Evolutionary conservation across 176 grass and related monocot genomes (phyloP).

Genomic region (Oryza nivara): DNA sequence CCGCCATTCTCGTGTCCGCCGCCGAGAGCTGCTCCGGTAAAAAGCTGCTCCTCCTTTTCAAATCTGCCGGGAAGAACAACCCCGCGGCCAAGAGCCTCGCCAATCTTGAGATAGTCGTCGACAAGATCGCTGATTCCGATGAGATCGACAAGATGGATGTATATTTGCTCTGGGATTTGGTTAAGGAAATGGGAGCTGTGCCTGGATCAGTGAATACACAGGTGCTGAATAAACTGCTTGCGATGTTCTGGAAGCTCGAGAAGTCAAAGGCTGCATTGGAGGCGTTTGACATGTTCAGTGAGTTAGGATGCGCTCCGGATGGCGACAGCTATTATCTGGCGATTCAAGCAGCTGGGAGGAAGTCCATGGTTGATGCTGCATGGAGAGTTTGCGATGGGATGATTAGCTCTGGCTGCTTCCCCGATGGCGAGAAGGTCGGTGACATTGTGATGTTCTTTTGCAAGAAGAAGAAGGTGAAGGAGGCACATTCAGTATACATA

Average conservation of each 20-base stretch:
- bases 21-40: conserved; percentile 51
- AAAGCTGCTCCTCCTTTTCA: conserved; percentile 66
- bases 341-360: conserved; percentile 73
- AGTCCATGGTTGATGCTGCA: conserved; percentile 55
- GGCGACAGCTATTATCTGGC: conserved; percentile 71
- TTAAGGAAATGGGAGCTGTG: conserved; percentile 75
- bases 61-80: conserved; percentile 55
- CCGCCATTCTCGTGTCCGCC: conserved; percentile 58
- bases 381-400: conserved; percentile 82
- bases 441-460: conserved; percentile 64
- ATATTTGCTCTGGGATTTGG: conserved; percentile 85
- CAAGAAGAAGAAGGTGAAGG: conserved; percentile 66
- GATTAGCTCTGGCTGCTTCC: conserved; percentile 76
- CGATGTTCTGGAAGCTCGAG: conserved; percentile 71
- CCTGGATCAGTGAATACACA: conserved; percentile 54
- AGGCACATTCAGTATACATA: conserved; percentile 66
- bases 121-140: conserved; percentile 45
- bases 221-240: conserved; percentile 67
- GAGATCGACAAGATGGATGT: conserved; percentile 62
- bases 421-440: conserved; percentile 60
- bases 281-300: conserved; percentile 75
- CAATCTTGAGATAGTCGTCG: conserved; percentile 58
- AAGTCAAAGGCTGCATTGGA: conserved; percentile 73
- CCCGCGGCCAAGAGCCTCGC: conserved; percentile 49
- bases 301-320: conserved; percentile 68